Evolutionary conservation across 768 basidiomycete species (phyloP).

Genomic region (Ramaria sp.): DNA sequence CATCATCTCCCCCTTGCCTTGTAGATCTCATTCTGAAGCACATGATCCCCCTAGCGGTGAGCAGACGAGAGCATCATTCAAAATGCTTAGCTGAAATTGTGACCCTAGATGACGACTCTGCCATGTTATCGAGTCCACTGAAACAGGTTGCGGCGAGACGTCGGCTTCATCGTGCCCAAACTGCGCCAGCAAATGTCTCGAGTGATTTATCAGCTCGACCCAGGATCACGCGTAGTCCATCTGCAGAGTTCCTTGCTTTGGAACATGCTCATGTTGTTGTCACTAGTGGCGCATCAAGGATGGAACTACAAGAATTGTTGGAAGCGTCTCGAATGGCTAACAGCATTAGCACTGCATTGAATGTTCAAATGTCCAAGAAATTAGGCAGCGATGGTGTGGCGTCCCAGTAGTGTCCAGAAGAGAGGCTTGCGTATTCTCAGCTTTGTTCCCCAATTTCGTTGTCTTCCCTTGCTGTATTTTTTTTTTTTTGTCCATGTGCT

Average conservation of each 20-base stretch:
- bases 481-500: too few species aligned
- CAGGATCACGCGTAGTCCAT: background rate
- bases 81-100: background rate
- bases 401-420: too few species aligned
- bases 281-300: background rate
- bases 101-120: background rate
- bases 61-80: background rate
- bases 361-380: slow-evolving; percentile 3
- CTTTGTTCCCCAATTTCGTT: too few species aligned
- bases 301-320: slow-evolving; percentile 4
- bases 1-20: slow-evolving; percentile 1
- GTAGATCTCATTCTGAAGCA: slow-evolving; percentile 1
- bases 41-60: slow-evolving; percentile 4
- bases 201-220: background rate
- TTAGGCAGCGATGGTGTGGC: background rate
- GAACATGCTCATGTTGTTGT: slow-evolving; percentile 6
- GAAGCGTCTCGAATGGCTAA: slow-evolving; percentile 1
- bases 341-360: slow-evolving; percentile 1
- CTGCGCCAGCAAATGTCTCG: background rate
- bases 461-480: too few species aligned
- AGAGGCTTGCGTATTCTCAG: too few species aligned
- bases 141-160: slow-evolving; percentile 1
- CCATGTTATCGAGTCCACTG: slow-evolving; percentile 8
- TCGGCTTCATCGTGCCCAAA: slow-evolving; percentile 3
- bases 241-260: slow-evolving; percentile 4